Percentiles rank a stretch among this genome's conserved stretches.
These are phyloP conservation scores for Aspergillus chevalieri DNA, from an alignment of 2,329 filamentous ascomycete species.

Conservation along the genomic window DNA sequence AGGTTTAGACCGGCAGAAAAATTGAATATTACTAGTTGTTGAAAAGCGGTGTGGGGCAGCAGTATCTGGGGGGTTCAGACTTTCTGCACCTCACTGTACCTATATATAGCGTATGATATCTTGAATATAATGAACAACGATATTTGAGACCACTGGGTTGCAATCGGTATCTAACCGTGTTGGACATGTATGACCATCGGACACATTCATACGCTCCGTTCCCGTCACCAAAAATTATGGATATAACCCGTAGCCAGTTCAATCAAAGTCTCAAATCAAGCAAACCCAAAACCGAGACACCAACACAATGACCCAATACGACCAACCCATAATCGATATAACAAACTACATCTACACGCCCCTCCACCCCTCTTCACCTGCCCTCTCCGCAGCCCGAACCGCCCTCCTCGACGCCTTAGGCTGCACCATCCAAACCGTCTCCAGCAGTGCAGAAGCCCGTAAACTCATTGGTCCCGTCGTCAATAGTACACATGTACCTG, in stretches of 20 bases:
- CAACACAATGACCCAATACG: conserved; percentile 20
- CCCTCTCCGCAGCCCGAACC: conserved; percentile 14
- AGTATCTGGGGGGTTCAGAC: no score
- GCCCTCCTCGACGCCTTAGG: conserved; percentile 21
- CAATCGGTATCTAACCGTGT: no score
- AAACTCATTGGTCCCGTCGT: conserved; percentile 12
- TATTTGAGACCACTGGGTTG: no score
- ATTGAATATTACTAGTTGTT: no score
- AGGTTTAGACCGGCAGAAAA: no score
- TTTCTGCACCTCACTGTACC: no score
- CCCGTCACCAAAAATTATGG: no score
- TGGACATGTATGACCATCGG: no score
- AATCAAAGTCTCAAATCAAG: background rate
- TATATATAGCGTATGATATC: no score
- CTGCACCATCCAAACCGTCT: conserved; percentile 19
- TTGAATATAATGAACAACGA: no score
- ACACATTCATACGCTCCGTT: no score
- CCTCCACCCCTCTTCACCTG: conserved; percentile 8
- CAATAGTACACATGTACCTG: conserved; percentile 13
- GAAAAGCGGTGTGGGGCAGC: no score
- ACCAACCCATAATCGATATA: conserved; percentile 31
- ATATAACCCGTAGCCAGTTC: background rate
- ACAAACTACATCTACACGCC: conserved; percentile 18
- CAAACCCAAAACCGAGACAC: background rate
- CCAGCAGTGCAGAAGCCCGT: conserved; percentile 13